Evolutionary conservation across 2,329 filamentous ascomycete genomes (phyloP).

Genomic region (Monosporascus sp.): DNA sequence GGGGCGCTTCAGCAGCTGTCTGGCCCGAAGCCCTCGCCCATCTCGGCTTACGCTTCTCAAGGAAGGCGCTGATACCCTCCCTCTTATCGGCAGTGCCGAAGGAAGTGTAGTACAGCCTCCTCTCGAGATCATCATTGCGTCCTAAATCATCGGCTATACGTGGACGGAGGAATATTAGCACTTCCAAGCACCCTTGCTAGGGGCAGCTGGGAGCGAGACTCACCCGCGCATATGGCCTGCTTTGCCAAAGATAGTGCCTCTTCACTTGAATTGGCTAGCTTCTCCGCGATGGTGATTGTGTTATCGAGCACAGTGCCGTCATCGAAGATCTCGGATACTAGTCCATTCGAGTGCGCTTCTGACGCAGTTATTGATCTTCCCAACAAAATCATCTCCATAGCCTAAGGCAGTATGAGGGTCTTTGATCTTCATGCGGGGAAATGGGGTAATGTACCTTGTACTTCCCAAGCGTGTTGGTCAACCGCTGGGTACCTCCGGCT

Average conservation of each 20-base stretch:
- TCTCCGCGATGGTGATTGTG: conserved; percentile 18
- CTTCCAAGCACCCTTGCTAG: too few relatives aligned
- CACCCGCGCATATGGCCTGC: conserved; percentile 25
- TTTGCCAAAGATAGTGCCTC: conserved; percentile 24
- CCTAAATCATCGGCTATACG: conserved; percentile 19
- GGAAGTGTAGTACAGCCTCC: conserved; percentile 30
- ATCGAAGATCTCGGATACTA: conserved; percentile 23
- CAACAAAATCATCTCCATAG: conserved; percentile 25
- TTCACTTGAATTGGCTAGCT: conserved; percentile 19
- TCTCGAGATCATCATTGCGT: conserved; percentile 28
- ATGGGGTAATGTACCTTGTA: conserved; percentile 20
- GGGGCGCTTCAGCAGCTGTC: not conserved
- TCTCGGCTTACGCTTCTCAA: conserved; percentile 18
- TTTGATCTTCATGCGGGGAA: not conserved
- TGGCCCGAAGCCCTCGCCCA: not conserved
- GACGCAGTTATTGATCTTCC: conserved; percentile 21
- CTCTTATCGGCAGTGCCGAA: conserved; percentile 28
- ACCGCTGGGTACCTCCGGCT: conserved; percentile 72
- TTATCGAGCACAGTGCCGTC: conserved; percentile 20
- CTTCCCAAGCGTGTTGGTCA: conserved; percentile 31
- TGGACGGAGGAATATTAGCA: not conserved
- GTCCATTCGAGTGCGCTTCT: conserved; percentile 21
- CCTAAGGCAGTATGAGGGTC: conserved; percentile 12
- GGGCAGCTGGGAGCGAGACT: not conserved
- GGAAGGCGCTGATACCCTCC: conserved; percentile 26